Evolutionary conservation across 495 filamentous ascomycete species (phyloP).

Genomic region (Astrothelium macrocarpum): DNA sequence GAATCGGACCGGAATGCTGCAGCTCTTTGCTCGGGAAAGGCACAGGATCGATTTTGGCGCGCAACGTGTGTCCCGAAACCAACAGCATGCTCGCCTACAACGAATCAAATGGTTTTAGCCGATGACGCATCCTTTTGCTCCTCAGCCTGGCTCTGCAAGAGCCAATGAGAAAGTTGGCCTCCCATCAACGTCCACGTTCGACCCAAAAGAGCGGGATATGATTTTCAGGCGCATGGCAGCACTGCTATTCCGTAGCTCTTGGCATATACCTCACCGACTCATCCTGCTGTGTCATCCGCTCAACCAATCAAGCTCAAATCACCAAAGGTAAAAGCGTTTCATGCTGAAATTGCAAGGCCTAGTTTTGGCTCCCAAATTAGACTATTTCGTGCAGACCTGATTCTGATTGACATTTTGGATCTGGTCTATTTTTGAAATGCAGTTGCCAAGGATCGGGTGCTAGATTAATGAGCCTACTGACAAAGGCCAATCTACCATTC

Average conservation of each 20-base stretch:
- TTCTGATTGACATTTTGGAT: too few relatives aligned
- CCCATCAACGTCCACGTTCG: background rate
- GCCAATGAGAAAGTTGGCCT: background rate
- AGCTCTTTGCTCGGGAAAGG: background rate
- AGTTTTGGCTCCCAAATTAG: too few relatives aligned
- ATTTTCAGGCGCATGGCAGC: background rate
- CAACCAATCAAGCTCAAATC: too few relatives aligned
- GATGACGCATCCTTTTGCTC: background rate
- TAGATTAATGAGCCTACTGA: too few relatives aligned
- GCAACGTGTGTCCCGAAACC: slow-evolving; percentile 1
- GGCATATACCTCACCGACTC: too few relatives aligned
- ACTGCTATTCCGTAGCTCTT: background rate
- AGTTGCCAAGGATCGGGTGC: too few relatives aligned
- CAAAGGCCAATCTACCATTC: too few relatives aligned
- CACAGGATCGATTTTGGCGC: background rate
- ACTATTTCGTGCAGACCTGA: too few relatives aligned
- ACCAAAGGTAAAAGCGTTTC: too few relatives aligned
- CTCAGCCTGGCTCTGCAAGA: background rate
- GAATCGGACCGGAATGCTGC: background rate
- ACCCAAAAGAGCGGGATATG: background rate
- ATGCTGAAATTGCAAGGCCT: too few relatives aligned
- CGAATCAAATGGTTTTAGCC: background rate
- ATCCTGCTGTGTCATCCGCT: too few relatives aligned
- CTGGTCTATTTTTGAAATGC: too few relatives aligned
- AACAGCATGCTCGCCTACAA: background rate